Conservation (phyloP, 352 stramenopile species). For the Phytophthora constricta region DNA sequence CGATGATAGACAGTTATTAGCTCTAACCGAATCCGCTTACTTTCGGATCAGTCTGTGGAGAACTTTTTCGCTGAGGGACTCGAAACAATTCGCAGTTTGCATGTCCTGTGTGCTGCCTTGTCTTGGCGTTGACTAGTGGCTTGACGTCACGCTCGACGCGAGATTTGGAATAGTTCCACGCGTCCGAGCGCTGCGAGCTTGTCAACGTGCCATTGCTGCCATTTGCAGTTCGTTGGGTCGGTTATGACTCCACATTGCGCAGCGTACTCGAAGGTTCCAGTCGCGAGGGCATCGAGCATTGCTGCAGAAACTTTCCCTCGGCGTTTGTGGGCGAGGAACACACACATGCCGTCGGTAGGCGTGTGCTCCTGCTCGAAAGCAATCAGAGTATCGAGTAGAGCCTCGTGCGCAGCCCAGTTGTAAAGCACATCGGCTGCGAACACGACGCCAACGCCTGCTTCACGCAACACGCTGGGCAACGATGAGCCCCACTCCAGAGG, state of each 20-base stretch:
- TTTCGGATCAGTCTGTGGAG: slow-evolving; percentile 70
- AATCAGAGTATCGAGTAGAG: slow-evolving; percentile 47
- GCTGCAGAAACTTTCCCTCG: slow-evolving; percentile 37
- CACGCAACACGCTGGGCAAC: slow-evolving; percentile 1
- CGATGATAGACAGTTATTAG: slow-evolving; percentile 91
- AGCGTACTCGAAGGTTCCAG: slow-evolving; percentile 3
- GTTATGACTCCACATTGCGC: neutral
- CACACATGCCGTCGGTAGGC: no score
- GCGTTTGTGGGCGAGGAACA: slow-evolving; percentile 66
- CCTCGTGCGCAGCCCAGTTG: slow-evolving; percentile 58
- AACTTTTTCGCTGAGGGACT: slow-evolving; percentile 55
- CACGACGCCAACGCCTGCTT: slow-evolving; percentile 28
- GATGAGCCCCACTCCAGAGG: slow-evolving; percentile 45
- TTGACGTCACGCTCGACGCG: no score
- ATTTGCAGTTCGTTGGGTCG: slow-evolving; percentile 33
- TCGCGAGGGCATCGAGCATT: slow-evolving; percentile 37
- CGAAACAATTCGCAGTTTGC: no score
- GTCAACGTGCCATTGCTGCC: slow-evolving; percentile 23
- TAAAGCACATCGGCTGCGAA: slow-evolving; percentile 73
- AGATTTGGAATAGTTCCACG: slow-evolving; percentile 25
- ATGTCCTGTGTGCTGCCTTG: no score
- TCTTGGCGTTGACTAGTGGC: no score
- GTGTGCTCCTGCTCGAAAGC: neutral
- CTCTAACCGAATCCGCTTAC: slow-evolving; percentile 84
- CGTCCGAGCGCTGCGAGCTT: slow-evolving; percentile 20